Conservation (phyloP, 108 stramenopile species). For the Nitzschia sp. region DNA sequence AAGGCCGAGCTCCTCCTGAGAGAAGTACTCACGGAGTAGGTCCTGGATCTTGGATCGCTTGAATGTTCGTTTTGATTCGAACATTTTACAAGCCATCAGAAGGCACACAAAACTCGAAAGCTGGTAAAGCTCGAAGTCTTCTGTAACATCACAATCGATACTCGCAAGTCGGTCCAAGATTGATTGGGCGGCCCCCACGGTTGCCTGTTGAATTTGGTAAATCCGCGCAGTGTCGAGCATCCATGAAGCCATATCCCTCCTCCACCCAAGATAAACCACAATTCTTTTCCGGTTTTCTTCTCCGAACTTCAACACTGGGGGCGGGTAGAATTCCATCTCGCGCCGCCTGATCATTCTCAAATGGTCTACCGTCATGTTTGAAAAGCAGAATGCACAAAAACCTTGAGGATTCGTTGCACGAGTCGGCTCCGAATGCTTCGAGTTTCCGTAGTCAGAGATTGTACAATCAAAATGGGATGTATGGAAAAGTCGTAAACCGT, state of each 20-base stretch:
- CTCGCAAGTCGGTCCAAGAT: background rate
- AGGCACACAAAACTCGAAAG: background rate
- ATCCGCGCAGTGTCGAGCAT: background rate
- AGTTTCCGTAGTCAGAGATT: too few species aligned
- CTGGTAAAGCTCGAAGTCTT: background rate
- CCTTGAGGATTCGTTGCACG: too few species aligned
- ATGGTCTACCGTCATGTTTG: background rate
- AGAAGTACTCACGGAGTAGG: background rate
- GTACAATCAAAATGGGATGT: too few species aligned
- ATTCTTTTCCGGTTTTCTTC: background rate
- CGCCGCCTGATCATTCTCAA: constrained; percentile 2
- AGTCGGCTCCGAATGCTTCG: too few species aligned
- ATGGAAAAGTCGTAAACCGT: too few species aligned
- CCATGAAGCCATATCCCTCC: constrained; percentile 1
- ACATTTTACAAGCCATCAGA: background rate
- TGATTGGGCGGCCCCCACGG: background rate
- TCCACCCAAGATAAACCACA: background rate
- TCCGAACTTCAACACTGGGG: background rate
- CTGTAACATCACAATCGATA: constrained; percentile 1
- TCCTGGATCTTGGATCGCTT: background rate
- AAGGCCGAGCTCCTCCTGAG: background rate
- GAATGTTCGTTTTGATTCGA: background rate
- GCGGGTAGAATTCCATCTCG: background rate
- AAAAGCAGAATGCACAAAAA: too few species aligned
- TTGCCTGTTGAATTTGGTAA: background rate